phyloP scores from a whole-genome alignment of 345 rosid genomes.

The Citropsis articulata region DNA sequence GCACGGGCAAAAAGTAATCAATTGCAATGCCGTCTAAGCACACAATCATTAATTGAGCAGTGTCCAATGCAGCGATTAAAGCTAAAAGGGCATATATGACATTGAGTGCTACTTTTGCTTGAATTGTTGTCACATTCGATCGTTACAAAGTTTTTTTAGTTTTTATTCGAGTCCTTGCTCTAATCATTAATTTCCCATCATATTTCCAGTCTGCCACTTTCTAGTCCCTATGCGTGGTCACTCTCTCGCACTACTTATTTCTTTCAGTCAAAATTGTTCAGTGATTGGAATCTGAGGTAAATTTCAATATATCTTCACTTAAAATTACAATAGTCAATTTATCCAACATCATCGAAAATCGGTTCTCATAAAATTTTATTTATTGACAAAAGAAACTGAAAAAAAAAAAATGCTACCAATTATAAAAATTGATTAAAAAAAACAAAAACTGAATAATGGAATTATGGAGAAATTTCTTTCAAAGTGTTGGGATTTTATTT shows the following conservation, averaged over 20 bases:
- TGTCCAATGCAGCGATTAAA: neutral
- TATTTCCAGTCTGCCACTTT: neutral
- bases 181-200: neutral
- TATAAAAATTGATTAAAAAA: too few species aligned
- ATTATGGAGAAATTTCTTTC: too few species aligned
- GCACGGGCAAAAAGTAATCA: neutral
- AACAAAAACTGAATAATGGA: too few species aligned
- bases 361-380: too few species aligned
- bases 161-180: neutral
- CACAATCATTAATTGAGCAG: neutral
- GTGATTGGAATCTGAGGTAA: neutral
- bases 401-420: too few species aligned
- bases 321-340: too few species aligned
- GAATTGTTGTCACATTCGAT: slow-evolving; percentile 7
- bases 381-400: too few species aligned
- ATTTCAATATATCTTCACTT: too few species aligned
- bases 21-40: neutral
- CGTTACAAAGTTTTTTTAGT: slow-evolving; percentile 1
- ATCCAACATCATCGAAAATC: too few species aligned
- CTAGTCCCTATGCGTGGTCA: neutral
- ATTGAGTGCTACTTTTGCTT: neutral
- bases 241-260: neutral
- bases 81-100: neutral
- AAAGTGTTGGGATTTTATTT: too few species aligned
- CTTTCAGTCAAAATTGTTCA: neutral